Conservation (phyloP, 441 rosid genomes). For the Hura crepitans region DNA sequence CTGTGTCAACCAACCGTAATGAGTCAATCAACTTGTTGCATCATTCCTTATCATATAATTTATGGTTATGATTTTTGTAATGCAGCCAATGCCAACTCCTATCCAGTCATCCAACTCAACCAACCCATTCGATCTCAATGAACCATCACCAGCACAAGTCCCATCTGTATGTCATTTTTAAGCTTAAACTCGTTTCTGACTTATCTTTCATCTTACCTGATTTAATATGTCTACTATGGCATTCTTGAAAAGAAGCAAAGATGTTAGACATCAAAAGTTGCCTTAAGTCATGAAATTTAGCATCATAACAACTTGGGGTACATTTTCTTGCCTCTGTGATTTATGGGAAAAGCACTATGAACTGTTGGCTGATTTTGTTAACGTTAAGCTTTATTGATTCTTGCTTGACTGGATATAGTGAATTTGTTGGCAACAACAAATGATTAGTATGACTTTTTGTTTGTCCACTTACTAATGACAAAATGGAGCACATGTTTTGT, state of each 20-base stretch:
- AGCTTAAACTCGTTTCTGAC: not conserved
- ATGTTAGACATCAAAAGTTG: not conserved
- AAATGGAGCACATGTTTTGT: not conserved
- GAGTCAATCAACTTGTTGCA: constrained; percentile 10
- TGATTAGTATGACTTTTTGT: not conserved
- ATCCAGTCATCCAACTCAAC: constrained; percentile 49
- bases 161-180: constrained; percentile 48
- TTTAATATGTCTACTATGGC: not conserved
- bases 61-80: constrained; percentile 17
- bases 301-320: not conserved
- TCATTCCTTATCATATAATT: constrained; percentile 13
- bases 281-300: not conserved
- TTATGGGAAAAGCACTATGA: not conserved
- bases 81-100: constrained; percentile 58
- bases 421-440: not conserved
- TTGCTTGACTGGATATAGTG: not conserved
- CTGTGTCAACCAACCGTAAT: constrained; percentile 21
- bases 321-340: not conserved
- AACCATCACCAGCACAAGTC: constrained; percentile 43
- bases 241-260: not conserved
- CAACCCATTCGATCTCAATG: constrained; percentile 81
- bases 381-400: not conserved
- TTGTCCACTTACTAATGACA: constrained; percentile 1
- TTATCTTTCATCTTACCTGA: not conserved
- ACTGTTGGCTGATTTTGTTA: not conserved